These are phyloP conservation scores for Pontederia paniculata DNA, from an alignment of 176 grass and related monocot genomes.

Conservation along the genomic window DNA sequence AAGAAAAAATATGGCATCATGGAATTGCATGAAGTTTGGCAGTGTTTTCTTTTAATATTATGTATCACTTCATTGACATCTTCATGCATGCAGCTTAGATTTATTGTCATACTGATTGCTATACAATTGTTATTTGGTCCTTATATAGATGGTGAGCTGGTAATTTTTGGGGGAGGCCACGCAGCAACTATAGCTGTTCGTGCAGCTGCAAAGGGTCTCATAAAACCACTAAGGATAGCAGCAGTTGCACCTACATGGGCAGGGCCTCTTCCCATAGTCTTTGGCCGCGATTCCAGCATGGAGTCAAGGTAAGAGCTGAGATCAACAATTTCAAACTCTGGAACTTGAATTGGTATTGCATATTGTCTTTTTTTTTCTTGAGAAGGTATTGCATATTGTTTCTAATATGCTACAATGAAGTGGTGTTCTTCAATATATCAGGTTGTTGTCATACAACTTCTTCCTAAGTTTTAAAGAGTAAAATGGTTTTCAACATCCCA, in stretches of 20 bases:
- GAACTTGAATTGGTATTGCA: neutral
- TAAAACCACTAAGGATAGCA: conserved; percentile 54
- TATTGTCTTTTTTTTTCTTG: neutral
- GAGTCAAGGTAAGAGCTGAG: conserved; percentile 54
- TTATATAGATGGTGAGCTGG: conserved; percentile 46
- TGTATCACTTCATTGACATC: too few species aligned
- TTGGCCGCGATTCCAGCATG: conserved; percentile 75
- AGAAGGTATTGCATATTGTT: neutral
- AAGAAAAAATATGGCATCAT: too few species aligned
- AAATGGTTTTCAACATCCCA: too few species aligned
- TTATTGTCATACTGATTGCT: conserved; percentile 3
- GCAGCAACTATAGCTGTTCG: conserved; percentile 77
- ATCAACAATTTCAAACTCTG: neutral
- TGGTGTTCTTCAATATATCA: too few species aligned
- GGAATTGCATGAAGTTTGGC: too few species aligned
- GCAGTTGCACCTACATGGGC: conserved; percentile 96
- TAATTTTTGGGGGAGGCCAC: conserved; percentile 90
- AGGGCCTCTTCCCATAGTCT: conserved; percentile 90
- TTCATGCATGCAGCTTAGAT: too few species aligned
- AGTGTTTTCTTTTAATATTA: too few species aligned
- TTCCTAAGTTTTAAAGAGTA: too few species aligned
- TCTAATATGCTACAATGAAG: too few species aligned
- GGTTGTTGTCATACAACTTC: too few species aligned
- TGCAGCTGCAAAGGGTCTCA: conserved; percentile 70
- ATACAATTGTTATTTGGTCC: conserved; percentile 3